Percentiles rank a stretch among this genome's conserved stretches.
Evolutionary conservation across 2,329 filamentous ascomycete genomes (phyloP).

Genomic region (Xylariaceae sp.): DNA sequence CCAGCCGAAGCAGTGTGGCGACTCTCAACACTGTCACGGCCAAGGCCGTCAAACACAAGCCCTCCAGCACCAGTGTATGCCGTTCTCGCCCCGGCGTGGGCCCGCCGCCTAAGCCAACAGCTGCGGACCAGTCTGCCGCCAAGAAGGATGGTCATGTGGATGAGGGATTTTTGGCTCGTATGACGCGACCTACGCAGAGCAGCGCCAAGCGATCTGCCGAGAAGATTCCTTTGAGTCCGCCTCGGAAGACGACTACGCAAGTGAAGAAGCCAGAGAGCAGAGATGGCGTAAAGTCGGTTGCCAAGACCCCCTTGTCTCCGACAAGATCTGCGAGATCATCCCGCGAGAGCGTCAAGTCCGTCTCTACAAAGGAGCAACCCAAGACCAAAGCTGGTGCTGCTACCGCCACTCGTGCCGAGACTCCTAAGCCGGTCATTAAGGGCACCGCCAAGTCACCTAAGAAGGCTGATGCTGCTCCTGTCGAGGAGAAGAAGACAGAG

Average conservation of each 20-base stretch:
- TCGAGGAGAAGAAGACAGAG: slow-evolving; percentile 17
- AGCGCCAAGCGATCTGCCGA: slow-evolving; percentile 64
- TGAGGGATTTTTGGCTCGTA: slow-evolving; percentile 69
- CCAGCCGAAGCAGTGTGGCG: slow-evolving; percentile 42
- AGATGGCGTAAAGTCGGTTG: slow-evolving; percentile 22
- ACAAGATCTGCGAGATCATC: slow-evolving; percentile 22
- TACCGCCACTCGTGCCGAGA: slow-evolving; percentile 22
- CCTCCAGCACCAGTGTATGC: slow-evolving; percentile 29
- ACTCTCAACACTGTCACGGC: slow-evolving; percentile 31
- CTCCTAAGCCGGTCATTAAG: slow-evolving; percentile 20
- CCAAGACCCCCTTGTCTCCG: slow-evolving; percentile 25
- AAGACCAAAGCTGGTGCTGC: slow-evolving; percentile 27
- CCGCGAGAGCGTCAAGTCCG: slow-evolving; percentile 21
- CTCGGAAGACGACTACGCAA: slow-evolving; percentile 34
- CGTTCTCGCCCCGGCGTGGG: slow-evolving; percentile 50
- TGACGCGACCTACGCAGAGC: slow-evolving; percentile 71
- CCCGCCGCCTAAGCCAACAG: slow-evolving; percentile 53
- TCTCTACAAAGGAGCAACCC: slow-evolving; percentile 15
- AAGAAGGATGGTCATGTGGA: slow-evolving; percentile 55
- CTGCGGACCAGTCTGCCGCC: slow-evolving; percentile 40
- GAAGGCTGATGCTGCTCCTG: slow-evolving; percentile 15
- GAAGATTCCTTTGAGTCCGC: slow-evolving; percentile 50
- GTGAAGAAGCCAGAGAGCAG: slow-evolving; percentile 20
- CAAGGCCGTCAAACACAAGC: slow-evolving; percentile 30
- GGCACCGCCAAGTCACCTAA: slow-evolving; percentile 21